Percentiles rank a stretch among this genome's conserved stretches.
These are phyloP conservation scores for Ascochyta lentis DNA, from an alignment of 2,329 filamentous ascomycete genomes.

Conservation along the genomic window DNA sequence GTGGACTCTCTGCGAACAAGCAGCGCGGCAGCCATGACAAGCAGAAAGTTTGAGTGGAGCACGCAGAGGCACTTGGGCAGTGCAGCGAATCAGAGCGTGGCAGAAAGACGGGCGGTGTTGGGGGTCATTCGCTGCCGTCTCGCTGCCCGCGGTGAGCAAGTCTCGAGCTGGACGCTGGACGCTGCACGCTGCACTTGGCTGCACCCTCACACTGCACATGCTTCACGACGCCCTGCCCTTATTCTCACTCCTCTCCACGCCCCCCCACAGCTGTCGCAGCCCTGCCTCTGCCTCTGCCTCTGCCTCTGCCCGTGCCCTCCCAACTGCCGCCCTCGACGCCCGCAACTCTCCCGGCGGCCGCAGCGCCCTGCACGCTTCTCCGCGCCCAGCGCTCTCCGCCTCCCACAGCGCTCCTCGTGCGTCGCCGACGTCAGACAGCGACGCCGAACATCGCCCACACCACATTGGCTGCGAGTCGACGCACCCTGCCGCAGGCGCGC, in stretches of 20 bases:
- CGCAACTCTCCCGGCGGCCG: slow-evolving; percentile 24
- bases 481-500: slow-evolving; percentile 42
- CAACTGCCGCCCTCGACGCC: slow-evolving; percentile 29
- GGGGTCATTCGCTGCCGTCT: slow-evolving; percentile 6
- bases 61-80: neutral
- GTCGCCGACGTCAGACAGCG: slow-evolving; percentile 23
- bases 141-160: slow-evolving; percentile 10
- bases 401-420: slow-evolving; percentile 20
- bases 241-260: slow-evolving; percentile 8
- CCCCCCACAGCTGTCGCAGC: slow-evolving; percentile 8
- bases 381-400: slow-evolving; percentile 26
- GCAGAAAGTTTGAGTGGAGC: slow-evolving; percentile 43
- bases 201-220: slow-evolving; percentile 19
- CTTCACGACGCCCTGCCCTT: slow-evolving; percentile 23
- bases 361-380: slow-evolving; percentile 37
- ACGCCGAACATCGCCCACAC: slow-evolving; percentile 10
- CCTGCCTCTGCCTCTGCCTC: neutral
- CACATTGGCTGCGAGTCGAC: slow-evolving; percentile 38
- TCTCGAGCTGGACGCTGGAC: neutral
- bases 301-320: slow-evolving; percentile 17
- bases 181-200: slow-evolving; percentile 10
- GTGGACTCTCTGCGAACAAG: slow-evolving; percentile 2
- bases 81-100: slow-evolving; percentile 6
- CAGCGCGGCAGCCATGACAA: slow-evolving; percentile 19
- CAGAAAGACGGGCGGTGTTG: slow-evolving; percentile 5